These are phyloP conservation scores for Diaporthe australafricana DNA, from an alignment of 2,329 filamentous ascomycete genomes.

Conservation along the genomic window DNA sequence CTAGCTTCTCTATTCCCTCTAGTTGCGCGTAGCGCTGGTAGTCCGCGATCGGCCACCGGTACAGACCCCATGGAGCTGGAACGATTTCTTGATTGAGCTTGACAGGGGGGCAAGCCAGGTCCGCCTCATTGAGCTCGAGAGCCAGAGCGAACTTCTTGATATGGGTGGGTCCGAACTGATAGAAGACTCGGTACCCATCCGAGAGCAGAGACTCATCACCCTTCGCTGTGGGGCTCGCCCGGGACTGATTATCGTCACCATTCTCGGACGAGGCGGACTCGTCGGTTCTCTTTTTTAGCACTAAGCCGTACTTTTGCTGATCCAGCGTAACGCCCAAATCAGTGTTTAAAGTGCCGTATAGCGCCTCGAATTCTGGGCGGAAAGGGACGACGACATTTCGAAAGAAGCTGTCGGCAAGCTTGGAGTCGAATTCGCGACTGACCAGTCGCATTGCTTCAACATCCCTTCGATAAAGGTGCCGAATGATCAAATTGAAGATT, in stretches of 20 bases:
- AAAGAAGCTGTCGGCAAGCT: constrained; percentile 59
- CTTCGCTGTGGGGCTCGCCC: constrained; percentile 37
- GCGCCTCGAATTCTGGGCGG: constrained; percentile 63
- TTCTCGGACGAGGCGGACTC: neutral
- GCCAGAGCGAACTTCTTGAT: constrained; percentile 75
- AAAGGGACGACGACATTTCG: constrained; percentile 74
- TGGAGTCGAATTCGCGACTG: constrained; percentile 61
- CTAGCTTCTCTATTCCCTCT: constrained; percentile 70
- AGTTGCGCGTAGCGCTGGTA: constrained; percentile 71
- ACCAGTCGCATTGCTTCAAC: constrained; percentile 72
- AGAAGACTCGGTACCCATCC: constrained; percentile 70
- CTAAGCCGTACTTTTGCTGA: constrained; percentile 37
- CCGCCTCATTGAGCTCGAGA: constrained; percentile 72
- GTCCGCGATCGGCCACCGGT: constrained; percentile 70
- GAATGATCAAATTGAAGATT: constrained; percentile 68
- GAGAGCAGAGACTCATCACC: constrained; percentile 49
- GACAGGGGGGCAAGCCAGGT: constrained; percentile 61
- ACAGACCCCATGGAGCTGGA: constrained; percentile 72
- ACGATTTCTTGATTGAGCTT: constrained; percentile 67
- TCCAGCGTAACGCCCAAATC: constrained; percentile 38
- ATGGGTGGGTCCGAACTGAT: constrained; percentile 66
- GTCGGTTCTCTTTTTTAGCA: constrained; percentile 41
- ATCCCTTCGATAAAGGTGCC: constrained; percentile 66
- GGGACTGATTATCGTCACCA: neutral
- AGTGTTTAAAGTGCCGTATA: constrained; percentile 52